phyloP scores from a whole-genome alignment of 371 early-diverging fungal species.

The Chytridiales sp. region DNA sequence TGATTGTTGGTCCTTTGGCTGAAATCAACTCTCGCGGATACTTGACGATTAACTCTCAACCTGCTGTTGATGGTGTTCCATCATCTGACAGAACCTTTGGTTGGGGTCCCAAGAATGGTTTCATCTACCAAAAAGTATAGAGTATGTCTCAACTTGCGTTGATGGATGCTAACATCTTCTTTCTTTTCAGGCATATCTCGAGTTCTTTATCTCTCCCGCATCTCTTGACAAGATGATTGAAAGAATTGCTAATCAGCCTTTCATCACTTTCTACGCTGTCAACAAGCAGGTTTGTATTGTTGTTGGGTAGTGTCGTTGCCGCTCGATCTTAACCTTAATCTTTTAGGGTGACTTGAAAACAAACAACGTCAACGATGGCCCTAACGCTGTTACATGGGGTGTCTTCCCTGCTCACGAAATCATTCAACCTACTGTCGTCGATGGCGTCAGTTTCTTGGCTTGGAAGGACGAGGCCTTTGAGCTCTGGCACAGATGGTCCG shows the following conservation, averaged over 20 bases:
- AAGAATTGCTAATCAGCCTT: slow-evolving; percentile 61
- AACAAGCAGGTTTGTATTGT: slow-evolving; percentile 60
- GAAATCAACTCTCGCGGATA: slow-evolving; percentile 78
- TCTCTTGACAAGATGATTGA: slow-evolving; percentile 66
- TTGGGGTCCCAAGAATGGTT: slow-evolving; percentile 97
- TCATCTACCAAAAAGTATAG: slow-evolving; percentile 92
- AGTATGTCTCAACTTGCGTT: no score
- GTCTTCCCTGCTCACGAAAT: slow-evolving; percentile 98
- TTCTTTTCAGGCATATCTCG: slow-evolving; percentile 81
- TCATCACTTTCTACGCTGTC: slow-evolving; percentile 89
- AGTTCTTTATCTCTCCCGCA: slow-evolving; percentile 86
- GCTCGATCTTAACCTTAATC: not conserved
- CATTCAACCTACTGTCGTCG: slow-evolving; percentile 95
- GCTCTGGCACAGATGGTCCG: slow-evolving; percentile 90
- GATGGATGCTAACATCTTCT: no score
- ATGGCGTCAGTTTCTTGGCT: slow-evolving; percentile 86
- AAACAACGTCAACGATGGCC: slow-evolving; percentile 78
- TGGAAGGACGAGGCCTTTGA: slow-evolving; percentile 98
- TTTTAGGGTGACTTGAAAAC: slow-evolving; percentile 75
- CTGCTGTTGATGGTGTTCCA: slow-evolving; percentile 88
- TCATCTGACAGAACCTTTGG: slow-evolving; percentile 81
- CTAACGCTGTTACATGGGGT: slow-evolving; percentile 98
- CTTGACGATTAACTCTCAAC: slow-evolving; percentile 95
- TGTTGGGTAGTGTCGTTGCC: not conserved
- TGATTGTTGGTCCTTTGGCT: slow-evolving; percentile 70